Evolutionary conservation across 148 eudicot genomes (phyloP).

Genomic region (Cornus florida): DNA sequence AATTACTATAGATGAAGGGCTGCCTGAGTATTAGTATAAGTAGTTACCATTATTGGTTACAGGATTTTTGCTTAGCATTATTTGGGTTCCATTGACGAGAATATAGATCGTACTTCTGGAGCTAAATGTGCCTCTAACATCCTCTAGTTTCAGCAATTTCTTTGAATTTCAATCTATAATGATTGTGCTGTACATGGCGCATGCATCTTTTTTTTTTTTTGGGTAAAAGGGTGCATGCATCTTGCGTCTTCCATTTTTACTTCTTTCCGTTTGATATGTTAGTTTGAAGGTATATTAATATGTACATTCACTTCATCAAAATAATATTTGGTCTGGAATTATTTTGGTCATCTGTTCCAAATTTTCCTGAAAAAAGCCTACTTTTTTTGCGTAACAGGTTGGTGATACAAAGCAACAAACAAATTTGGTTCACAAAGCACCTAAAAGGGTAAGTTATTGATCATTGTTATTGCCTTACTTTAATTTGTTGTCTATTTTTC

Average conservation of each 20-base stretch:
- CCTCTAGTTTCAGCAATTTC: too few relatives aligned
- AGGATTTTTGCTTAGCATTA: too few relatives aligned
- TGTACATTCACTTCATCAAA: background rate
- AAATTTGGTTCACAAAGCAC: constrained; percentile 67
- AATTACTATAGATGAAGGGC: too few relatives aligned
- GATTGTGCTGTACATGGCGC: background rate
- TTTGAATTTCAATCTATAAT: too few relatives aligned
- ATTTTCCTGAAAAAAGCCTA: background rate
- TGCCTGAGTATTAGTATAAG: too few relatives aligned
- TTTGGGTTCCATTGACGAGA: too few relatives aligned
- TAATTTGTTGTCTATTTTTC: background rate
- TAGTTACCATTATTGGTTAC: too few relatives aligned
- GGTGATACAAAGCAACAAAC: constrained; percentile 52
- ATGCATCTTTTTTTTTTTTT: background rate
- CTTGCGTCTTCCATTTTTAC: background rate
- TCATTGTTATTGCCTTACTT: background rate
- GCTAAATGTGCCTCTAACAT: too few relatives aligned
- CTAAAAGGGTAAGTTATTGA: constrained; percentile 54
- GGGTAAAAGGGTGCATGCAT: too few relatives aligned
- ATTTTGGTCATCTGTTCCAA: background rate
- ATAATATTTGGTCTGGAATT: background rate
- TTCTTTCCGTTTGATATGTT: background rate
- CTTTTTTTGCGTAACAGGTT: constrained; percentile 45
- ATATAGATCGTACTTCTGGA: too few relatives aligned
- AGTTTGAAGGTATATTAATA: background rate